Percentiles rank a stretch among this genome's conserved stretches.
Conservation (phyloP, 345 rosid genomes). For the Populus ilicifolia region DNA sequence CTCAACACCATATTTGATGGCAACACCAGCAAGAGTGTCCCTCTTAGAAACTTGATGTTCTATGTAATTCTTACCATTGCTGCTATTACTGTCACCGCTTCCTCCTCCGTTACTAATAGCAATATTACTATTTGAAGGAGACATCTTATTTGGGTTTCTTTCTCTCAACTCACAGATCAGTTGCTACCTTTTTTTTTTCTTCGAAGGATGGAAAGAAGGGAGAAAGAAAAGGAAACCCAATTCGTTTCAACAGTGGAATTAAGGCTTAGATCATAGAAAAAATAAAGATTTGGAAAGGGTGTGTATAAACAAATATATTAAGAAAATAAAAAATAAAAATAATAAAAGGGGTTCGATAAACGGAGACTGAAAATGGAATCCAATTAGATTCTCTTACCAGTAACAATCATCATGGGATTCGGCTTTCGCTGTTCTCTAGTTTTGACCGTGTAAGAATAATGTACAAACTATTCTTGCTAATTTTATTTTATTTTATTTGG, state of each 20-base stretch:
- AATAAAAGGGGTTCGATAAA: not conserved
- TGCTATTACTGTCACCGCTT: not conserved
- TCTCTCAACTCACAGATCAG: not conserved
- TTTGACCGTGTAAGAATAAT: not conserved
- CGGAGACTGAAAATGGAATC: not conserved
- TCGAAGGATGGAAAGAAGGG: not conserved
- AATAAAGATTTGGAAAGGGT: not conserved
- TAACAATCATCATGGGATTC: not conserved
- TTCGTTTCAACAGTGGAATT: not conserved
- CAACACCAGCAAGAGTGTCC: constrained; percentile 92
- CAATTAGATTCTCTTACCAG: not conserved
- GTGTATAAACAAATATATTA: not conserved
- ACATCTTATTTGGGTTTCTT: constrained; percentile 19
- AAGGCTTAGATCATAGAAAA: not conserved
- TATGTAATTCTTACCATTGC: constrained; percentile 28
- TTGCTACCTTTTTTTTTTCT: not conserved
- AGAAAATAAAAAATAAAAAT: not conserved
- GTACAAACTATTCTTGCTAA: not conserved
- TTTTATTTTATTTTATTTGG: not conserved
- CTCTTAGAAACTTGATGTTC: constrained; percentile 69
- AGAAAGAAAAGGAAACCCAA: not conserved
- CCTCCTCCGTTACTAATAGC: not conserved
- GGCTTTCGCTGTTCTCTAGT: not conserved
- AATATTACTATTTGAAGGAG: constrained; percentile 33
- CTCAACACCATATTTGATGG: constrained; percentile 94